Base-by-base conservation (phyloP, 2,329 filamentous ascomycete species). In the Pestalotiopsis sp. region DNA sequence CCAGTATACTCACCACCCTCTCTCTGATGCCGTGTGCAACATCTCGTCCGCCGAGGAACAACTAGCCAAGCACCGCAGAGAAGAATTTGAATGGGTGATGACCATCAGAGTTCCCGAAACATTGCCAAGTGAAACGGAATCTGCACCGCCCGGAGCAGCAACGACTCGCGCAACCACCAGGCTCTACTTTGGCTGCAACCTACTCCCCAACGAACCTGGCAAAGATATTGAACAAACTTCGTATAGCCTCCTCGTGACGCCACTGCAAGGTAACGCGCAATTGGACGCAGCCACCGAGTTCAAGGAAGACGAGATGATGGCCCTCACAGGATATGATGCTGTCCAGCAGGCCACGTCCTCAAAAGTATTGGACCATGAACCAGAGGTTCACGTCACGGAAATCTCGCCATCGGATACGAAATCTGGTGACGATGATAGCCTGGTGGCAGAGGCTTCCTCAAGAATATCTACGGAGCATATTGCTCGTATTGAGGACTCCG, bases 401-500 rank as follows among this genome's bases (percentile, higher is more conserved):
- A 36, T 68, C 52, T 69, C 71, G 2, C 73, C 74, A 61, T 31
- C 63, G 39, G 71, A 73, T 60, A 66, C 70, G 56, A 75, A 67
- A 75, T 78, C 67, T 74, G 80, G 60, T 72, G 73, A 69, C 73
- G 77, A 68, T 72, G 77, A 70, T 63, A 81, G 77, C 62, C 80
- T 82, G 70, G 74, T 79, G 11, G 77, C 79, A 73, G 70, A 81
- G 73, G 79, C 82, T 13, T 80, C 70, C 52, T 73, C 77, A 60
- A 75, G 77, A 49, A 77, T 84, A 58, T 70, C 69, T 7, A 58
- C 72, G 57, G 79, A 80, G 63, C 74, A 75, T 36, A 71, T 80
- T 41, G 76, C 78, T 31, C 85, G 87, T 20, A 91, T 91, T 64
- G 89, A 91, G 74, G 89, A 91, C 75, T 90, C 88, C 1, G 80